phyloP scores from a whole-genome alignment of 352 stramenopile genomes.

The Pythium sp. region DNA sequence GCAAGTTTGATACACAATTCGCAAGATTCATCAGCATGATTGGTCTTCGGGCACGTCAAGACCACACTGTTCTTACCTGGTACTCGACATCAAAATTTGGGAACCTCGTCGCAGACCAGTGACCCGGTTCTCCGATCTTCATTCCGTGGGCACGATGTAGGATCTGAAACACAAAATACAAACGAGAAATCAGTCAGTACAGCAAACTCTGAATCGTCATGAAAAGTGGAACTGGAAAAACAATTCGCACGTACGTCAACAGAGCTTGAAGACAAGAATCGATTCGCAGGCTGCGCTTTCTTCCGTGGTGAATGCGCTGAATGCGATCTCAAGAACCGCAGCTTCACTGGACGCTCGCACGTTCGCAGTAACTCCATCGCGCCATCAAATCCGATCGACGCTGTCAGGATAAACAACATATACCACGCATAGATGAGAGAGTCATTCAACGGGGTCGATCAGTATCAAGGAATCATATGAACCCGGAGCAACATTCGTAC shows the following conservation, averaged over 20 bases:
- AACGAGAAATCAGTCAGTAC: neutral
- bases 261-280: conserved; percentile 32
- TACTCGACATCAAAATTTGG: conserved; percentile 69
- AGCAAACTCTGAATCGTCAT: neutral
- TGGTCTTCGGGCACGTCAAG: neutral
- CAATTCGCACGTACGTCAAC: conserved; percentile 30
- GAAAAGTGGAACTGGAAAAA: neutral
- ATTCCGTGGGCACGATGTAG: conserved; percentile 59
- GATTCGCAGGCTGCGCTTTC: neutral
- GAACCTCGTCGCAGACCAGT: conserved; percentile 60
- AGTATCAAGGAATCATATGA: too few species aligned
- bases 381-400: conserved; percentile 58
- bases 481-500: too few species aligned
- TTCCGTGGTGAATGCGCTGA: conserved; percentile 15
- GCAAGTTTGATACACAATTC: neutral
- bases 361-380: conserved; percentile 50
- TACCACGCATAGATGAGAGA: neutral
- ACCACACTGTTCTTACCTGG: conserved; percentile 31
- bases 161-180: conserved; percentile 38
- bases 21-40: neutral
- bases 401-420: conserved; percentile 22
- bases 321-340: conserved; percentile 52
- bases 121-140: conserved; percentile 62
- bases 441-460: neutral
- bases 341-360: conserved; percentile 52